These are phyloP conservation scores for Quercus aquifolioides DNA, from an alignment of 306 rosid species.

Conservation along the genomic window DNA sequence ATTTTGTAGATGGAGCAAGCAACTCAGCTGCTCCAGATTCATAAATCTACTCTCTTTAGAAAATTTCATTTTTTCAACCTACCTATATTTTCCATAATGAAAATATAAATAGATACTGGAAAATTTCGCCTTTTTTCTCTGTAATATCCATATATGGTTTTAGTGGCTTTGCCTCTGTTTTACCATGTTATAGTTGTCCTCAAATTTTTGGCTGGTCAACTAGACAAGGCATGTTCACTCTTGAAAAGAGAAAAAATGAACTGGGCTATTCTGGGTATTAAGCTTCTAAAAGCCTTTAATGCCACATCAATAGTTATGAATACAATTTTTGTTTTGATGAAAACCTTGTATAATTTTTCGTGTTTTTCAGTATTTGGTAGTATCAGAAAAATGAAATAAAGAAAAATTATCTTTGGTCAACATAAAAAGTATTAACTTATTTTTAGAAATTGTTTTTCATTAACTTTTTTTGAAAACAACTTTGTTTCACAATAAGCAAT, in stretches of 20 bases:
- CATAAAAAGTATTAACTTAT: no score
- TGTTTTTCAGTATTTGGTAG: no score
- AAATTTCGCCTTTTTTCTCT: neutral
- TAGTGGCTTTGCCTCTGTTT: neutral
- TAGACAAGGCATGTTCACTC: neutral
- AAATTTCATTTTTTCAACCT: neutral
- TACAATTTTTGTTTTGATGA: no score
- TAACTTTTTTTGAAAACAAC: no score
- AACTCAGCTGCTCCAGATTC: conserved; percentile 59
- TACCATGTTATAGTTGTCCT: neutral
- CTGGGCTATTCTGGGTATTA: no score
- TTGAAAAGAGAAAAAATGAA: neutral
- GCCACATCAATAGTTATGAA: no score
- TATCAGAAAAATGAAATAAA: no score
- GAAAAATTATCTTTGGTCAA: no score
- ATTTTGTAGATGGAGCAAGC: conserved; percentile 65
- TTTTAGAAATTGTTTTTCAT: no score
- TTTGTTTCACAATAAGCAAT: no score
- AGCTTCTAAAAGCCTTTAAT: no score
- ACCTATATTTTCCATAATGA: conserved; percentile 7
- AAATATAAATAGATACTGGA: neutral
- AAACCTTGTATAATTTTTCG: no score
- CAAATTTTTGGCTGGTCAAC: neutral
- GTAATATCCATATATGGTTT: neutral
- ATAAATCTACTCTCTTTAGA: conserved; percentile 5